phyloP scores from a whole-genome alignment of 495 filamentous ascomycete species.

The Penicillium arizonense region DNA sequence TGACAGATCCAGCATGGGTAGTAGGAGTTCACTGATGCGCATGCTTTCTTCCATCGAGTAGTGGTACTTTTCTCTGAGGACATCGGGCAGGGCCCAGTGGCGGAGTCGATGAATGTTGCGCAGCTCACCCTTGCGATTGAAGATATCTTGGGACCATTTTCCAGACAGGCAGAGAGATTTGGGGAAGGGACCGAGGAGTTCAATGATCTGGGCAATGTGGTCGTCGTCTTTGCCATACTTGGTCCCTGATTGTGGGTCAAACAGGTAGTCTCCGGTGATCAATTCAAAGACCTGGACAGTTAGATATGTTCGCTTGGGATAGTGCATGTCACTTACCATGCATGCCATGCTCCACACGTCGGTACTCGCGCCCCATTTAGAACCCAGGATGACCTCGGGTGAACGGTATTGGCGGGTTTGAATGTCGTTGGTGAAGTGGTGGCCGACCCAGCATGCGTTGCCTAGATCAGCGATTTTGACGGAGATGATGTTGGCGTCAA shows the following conservation, averaged over 20 bases:
- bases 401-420: slow-evolving; percentile 97
- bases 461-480: slow-evolving; percentile 99
- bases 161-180: slow-evolving; percentile 86
- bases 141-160: slow-evolving; percentile 98
- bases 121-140: slow-evolving; percentile 95
- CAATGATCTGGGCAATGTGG: slow-evolving; percentile 98
- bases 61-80: slow-evolving; percentile 95
- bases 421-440: slow-evolving; percentile 99
- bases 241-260: slow-evolving; percentile 97
- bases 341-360: slow-evolving; percentile 99
- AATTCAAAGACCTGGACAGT: slow-evolving; percentile 82
- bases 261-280: slow-evolving; percentile 98
- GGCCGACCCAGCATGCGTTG: slow-evolving; percentile 97
- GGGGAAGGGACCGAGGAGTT: slow-evolving; percentile 91
- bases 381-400: slow-evolving; percentile 92
- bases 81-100: slow-evolving; percentile 94
- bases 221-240: slow-evolving; percentile 99
- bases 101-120: slow-evolving; percentile 96
- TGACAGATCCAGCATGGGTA: slow-evolving; percentile 87
- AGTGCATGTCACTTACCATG: slow-evolving; percentile 65
- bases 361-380: slow-evolving; percentile 98
- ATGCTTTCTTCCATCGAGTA: slow-evolving; percentile 75
- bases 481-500: slow-evolving; percentile 75
- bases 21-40: slow-evolving; percentile 79
- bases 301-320: slow-evolving; percentile 8